These are phyloP conservation scores for Carallia pectinifolia DNA, from an alignment of 345 rosid genomes.

Conservation along the genomic window DNA sequence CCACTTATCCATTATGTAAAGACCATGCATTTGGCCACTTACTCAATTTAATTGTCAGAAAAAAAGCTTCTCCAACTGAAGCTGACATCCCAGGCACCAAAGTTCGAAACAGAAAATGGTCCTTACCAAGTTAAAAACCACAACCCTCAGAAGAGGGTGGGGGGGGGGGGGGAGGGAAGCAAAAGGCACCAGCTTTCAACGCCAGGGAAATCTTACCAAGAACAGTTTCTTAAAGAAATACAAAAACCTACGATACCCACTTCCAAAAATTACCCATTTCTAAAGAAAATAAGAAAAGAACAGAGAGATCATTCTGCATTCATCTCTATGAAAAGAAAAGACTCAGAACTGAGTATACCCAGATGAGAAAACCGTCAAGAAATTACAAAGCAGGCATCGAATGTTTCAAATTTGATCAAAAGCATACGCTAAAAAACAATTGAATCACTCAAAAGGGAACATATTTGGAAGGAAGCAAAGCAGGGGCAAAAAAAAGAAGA, in stretches of 20 bases:
- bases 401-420: neutral
- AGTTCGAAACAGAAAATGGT: slow-evolving; percentile 19
- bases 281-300: neutral
- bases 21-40: neutral
- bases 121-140: slow-evolving; percentile 16
- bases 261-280: slow-evolving; percentile 1
- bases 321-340: neutral
- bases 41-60: slow-evolving; percentile 32
- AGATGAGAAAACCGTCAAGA: slow-evolving; percentile 12
- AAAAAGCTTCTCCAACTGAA: slow-evolving; percentile 22
- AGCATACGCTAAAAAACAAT: too few species aligned
- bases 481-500: slow-evolving; percentile 1
- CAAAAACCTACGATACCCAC: slow-evolving; percentile 5
- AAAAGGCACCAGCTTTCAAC: neutral
- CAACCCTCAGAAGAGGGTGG: neutral
- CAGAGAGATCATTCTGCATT: neutral
- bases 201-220: slow-evolving; percentile 2
- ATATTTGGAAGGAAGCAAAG: neutral
- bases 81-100: slow-evolving; percentile 35
- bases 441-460: too few species aligned
- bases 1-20: neutral
- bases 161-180: neutral
- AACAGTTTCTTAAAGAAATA: neutral
- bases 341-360: slow-evolving; percentile 12
- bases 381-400: neutral